Evolutionary conservation across 257 asterid species (phyloP).

Genomic region (Pogostemon cablin): DNA sequence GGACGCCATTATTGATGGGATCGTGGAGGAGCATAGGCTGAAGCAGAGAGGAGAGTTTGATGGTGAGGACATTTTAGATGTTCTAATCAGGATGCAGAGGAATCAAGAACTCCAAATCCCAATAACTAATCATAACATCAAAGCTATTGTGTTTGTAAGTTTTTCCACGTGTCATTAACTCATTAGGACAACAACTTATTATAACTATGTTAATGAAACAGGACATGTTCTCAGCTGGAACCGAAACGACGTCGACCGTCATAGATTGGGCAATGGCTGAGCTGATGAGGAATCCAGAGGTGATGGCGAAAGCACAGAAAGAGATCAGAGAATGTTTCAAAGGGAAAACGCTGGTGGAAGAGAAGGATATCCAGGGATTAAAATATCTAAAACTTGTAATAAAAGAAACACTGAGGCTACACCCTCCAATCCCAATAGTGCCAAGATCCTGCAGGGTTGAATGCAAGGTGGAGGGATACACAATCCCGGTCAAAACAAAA

Average conservation of each 20-base stretch:
- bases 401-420: conserved; percentile 43
- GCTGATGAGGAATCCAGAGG: conserved; percentile 39
- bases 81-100: conserved; percentile 34
- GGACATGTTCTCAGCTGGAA: conserved; percentile 47
- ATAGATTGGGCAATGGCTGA: conserved; percentile 49
- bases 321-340: conserved; percentile 31
- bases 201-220: background rate
- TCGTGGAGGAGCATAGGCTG: conserved; percentile 26
- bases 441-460: conserved; percentile 40
- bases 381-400: conserved; percentile 35
- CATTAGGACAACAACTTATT: background rate
- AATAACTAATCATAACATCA: conserved; percentile 35
- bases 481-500: conserved; percentile 34
- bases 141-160: conserved; percentile 43
- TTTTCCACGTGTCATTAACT: background rate
- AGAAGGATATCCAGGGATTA: conserved; percentile 17
- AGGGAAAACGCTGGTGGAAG: conserved; percentile 30
- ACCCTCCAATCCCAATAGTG: conserved; percentile 43
- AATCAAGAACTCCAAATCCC: conserved; percentile 35
- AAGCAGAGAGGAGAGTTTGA: conserved; percentile 35
- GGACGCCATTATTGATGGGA: conserved; percentile 37
- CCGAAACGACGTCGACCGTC: conserved; percentile 31
- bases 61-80: conserved; percentile 39
- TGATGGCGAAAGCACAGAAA: conserved; percentile 32
- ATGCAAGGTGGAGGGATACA: conserved; percentile 31